A percentile compares a stretch with the other conserved stretches of the same genome.
These are phyloP conservation scores for Heliamphora pulchella DNA, from an alignment of 179 eudicot genomes.

Conservation along the genomic window DNA sequence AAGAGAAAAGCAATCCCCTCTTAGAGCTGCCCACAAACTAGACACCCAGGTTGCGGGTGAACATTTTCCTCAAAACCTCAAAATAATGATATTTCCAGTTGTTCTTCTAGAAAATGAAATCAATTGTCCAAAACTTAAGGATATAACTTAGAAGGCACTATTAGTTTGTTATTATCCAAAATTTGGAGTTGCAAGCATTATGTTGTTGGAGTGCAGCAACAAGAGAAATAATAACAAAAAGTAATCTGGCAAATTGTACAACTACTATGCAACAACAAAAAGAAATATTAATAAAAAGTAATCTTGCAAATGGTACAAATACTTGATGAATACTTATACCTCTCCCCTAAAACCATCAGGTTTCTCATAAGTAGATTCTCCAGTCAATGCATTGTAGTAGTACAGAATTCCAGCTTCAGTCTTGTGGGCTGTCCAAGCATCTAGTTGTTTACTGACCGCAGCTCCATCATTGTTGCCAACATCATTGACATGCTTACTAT, in stretches of 20 bases:
- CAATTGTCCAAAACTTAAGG: neutral
- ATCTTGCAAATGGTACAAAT: neutral
- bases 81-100: neutral
- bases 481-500: slow-evolving; percentile 31
- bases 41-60: neutral
- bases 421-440: slow-evolving; percentile 94
- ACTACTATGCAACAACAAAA: no score
- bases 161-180: neutral
- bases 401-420: slow-evolving; percentile 78
- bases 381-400: slow-evolving; percentile 80
- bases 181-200: neutral
- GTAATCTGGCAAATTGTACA: no score
- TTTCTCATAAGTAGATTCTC: slow-evolving; percentile 87
- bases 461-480: slow-evolving; percentile 28
- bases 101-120: neutral
- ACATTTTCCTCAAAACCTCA: neutral
- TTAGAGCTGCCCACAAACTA: no score
- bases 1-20: no score
- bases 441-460: slow-evolving; percentile 34
- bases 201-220: neutral
- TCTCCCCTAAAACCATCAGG: slow-evolving; percentile 78
- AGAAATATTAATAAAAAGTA: neutral
- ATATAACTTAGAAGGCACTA: neutral
- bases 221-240: no score
- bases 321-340: slow-evolving; percentile 33